Percentiles rank a stretch among this genome's conserved stretches.
Evolutionary conservation across 805 yeast genomes (phyloP).

Genomic region (Candida corydali): DNA sequence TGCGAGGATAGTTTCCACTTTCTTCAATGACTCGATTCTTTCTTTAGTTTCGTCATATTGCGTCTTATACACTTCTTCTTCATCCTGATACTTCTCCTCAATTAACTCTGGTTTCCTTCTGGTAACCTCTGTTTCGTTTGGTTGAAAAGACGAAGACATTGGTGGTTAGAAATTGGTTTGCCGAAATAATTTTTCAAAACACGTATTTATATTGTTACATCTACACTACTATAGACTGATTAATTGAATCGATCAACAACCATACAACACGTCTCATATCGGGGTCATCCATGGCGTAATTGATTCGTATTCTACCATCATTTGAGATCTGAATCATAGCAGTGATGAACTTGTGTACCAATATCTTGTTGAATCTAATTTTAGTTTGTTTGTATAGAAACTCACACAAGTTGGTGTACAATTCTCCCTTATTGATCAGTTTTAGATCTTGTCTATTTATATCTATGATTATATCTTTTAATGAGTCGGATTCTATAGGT

Average conservation of each 20-base stretch:
- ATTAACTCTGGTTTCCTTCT: conserved; percentile 5
- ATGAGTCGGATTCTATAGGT: conserved; percentile 12
- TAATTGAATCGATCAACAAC: conserved; percentile 10
- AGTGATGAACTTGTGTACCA: conserved; percentile 16
- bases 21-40: conserved; percentile 22
- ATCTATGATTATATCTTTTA: conserved; percentile 19
- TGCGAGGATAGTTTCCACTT: conserved; percentile 41
- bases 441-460: conserved; percentile 18
- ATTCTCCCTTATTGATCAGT: conserved; percentile 6
- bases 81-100: conserved; percentile 6
- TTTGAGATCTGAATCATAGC: conserved; percentile 15
- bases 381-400: conserved; percentile 19
- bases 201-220: background rate
- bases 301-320: conserved; percentile 21
- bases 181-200: conserved; percentile 5
- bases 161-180: background rate
- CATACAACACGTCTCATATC: conserved; percentile 6
- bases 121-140: conserved; percentile 7
- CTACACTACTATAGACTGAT: conserved; percentile 5
- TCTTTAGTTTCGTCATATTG: conserved; percentile 24
- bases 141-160: conserved; percentile 22
- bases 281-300: conserved; percentile 4
- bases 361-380: conserved; percentile 18
- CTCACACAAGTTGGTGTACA: conserved; percentile 14
- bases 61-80: conserved; percentile 16